Percentiles rank a stretch among this genome's conserved stretches.
phyloP scores from a whole-genome alignment of 495 filamentous ascomycete species.

The Clohesyomyces aquaticus region DNA sequence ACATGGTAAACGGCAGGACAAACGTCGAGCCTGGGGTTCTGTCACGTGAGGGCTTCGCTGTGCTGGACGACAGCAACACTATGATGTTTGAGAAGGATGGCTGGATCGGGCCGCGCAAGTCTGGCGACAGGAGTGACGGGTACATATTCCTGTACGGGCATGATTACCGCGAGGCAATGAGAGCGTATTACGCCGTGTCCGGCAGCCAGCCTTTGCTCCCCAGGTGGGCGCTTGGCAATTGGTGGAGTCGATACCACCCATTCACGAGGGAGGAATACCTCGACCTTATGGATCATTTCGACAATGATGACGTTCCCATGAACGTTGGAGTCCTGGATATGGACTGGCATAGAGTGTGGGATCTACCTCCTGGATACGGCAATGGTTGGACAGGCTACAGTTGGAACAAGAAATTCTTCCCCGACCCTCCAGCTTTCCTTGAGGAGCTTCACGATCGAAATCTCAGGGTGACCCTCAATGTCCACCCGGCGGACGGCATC shows the following conservation, averaged over 20 bases:
- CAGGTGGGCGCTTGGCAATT: slow-evolving; percentile 63
- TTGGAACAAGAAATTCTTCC: slow-evolving; percentile 62
- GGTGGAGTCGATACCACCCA: slow-evolving; percentile 64
- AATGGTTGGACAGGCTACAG: slow-evolving; percentile 63
- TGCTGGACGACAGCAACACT: slow-evolving; percentile 58
- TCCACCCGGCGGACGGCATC: slow-evolving; percentile 61
- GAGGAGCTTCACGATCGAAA: slow-evolving; percentile 51
- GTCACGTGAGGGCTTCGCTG: slow-evolving; percentile 52
- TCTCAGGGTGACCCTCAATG: slow-evolving; percentile 58
- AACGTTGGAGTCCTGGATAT: slow-evolving; percentile 62
- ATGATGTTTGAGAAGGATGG: slow-evolving; percentile 61
- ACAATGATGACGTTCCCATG: slow-evolving; percentile 54
- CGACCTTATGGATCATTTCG: slow-evolving; percentile 56
- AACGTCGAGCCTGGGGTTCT: slow-evolving; percentile 55
- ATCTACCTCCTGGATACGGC: slow-evolving; percentile 45
- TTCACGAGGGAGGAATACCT: slow-evolving; percentile 58
- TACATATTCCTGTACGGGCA: slow-evolving; percentile 63
- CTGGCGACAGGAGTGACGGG: slow-evolving; percentile 56
- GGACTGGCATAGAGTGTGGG: slow-evolving; percentile 62
- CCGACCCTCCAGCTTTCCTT: slow-evolving; percentile 54
- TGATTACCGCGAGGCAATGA: slow-evolving; percentile 58
- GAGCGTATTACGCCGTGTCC: slow-evolving; percentile 59
- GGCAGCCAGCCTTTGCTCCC: slow-evolving; percentile 60
- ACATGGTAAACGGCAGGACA: slow-evolving; percentile 55
- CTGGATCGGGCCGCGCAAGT: slow-evolving; percentile 51